These are phyloP conservation scores for Fagus sylvatica DNA, from an alignment of 306 rosid genomes.

Conservation along the genomic window DNA sequence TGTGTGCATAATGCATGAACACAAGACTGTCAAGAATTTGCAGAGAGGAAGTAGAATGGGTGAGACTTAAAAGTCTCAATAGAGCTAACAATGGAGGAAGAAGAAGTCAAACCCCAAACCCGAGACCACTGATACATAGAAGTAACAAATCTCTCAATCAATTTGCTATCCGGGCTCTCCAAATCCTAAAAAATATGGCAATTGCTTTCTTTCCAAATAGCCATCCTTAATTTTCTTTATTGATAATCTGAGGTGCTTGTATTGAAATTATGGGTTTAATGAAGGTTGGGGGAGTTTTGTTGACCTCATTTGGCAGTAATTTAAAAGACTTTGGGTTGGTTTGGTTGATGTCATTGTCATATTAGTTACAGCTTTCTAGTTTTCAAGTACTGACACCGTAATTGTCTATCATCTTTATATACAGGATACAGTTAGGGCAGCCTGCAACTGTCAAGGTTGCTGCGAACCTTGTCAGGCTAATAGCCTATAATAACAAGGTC, in stretches of 20 bases:
- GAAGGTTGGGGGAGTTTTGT: neutral
- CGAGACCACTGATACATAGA: too few species aligned
- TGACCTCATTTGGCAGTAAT: neutral
- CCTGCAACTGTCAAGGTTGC: slow-evolving; percentile 95
- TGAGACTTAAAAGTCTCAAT: too few species aligned
- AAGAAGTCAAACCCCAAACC: too few species aligned
- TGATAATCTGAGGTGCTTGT: neutral
- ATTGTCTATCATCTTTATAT: slow-evolving; percentile 21
- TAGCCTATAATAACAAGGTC: slow-evolving; percentile 92
- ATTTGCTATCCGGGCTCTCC: too few species aligned
- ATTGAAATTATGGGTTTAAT: neutral
- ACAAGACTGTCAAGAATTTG: too few species aligned
- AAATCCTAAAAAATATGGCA: too few species aligned
- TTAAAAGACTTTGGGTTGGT: neutral
- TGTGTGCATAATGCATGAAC: too few species aligned
- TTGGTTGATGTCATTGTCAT: neutral
- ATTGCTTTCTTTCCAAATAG: neutral
- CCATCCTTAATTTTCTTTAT: neutral
- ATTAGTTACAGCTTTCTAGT: neutral
- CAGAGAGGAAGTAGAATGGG: too few species aligned
- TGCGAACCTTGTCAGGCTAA: slow-evolving; percentile 89
- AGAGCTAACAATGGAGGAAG: too few species aligned
- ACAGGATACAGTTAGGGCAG: slow-evolving; percentile 91
- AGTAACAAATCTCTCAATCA: too few species aligned
- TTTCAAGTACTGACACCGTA: slow-evolving; percentile 3